Evolutionary conservation across 108 stramenopile species (phyloP).

Genomic region (Cyclostephanos invisitatus): DNA sequence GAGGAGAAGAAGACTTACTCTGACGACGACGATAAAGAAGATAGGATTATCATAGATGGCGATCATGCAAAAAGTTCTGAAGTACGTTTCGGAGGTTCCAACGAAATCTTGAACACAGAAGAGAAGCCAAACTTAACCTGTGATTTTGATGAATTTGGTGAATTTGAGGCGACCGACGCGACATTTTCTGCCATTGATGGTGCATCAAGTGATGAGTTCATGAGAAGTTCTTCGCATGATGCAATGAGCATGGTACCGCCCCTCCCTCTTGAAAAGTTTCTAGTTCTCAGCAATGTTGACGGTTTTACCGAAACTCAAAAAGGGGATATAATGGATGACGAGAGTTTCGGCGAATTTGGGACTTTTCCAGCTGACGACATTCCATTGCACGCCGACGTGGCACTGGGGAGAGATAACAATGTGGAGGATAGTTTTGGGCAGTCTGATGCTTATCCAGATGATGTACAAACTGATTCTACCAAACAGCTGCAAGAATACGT

Average conservation of each 20-base stretch:
- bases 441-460: neutral
- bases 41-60: neutral
- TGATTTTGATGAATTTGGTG: constrained; percentile 41
- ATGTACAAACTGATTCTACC: neutral
- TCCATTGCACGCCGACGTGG: neutral
- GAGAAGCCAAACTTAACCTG: neutral
- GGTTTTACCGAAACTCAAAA: neutral
- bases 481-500: neutral
- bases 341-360: neutral
- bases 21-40: neutral
- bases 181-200: neutral
- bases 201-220: neutral
- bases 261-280: neutral
- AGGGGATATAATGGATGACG: neutral
- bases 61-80: constrained; percentile 6
- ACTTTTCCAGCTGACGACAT: constrained; percentile 4
- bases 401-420: neutral
- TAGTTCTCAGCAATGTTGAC: neutral
- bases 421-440: neutral
- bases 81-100: constrained; percentile 26
- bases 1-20: constrained; percentile 2
- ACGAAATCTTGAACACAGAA: neutral
- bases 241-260: constrained; percentile 6
- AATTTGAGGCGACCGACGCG: constrained; percentile 31
- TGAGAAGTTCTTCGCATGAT: neutral